These are phyloP conservation scores for Acacia melanoxylon DNA, from an alignment of 306 rosid species.

Conservation along the genomic window DNA sequence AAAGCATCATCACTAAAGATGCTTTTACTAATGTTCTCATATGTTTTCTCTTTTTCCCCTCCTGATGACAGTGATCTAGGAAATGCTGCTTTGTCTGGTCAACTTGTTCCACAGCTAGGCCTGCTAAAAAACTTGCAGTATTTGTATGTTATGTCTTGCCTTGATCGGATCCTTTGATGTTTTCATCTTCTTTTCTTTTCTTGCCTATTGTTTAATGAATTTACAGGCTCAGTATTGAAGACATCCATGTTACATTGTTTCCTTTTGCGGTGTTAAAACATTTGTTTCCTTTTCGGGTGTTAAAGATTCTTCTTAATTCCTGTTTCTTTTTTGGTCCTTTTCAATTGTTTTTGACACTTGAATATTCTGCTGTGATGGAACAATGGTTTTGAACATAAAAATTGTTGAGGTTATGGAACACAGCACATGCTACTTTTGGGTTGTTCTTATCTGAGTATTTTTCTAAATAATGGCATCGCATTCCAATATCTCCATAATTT, in stretches of 20 bases:
- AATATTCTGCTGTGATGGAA: not conserved
- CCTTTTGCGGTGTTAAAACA: not conserved
- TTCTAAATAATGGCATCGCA: not conserved
- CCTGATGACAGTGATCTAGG: conserved; percentile 80
- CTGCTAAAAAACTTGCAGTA: conserved; percentile 95
- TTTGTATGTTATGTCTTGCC: conserved; percentile 60
- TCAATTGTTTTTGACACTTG: not conserved
- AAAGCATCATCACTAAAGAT: conserved; percentile 16
- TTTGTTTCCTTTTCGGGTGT: not conserved
- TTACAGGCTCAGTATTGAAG: not conserved
- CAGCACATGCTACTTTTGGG: not conserved
- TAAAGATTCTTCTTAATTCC: not conserved
- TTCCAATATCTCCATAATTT: not conserved
- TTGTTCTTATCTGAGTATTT: not conserved
- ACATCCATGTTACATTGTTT: not conserved
- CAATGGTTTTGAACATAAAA: not conserved
- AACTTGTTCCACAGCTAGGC: conserved; percentile 95
- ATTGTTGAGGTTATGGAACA: not conserved
- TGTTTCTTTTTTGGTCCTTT: not conserved
- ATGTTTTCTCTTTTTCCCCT: conserved; percentile 23
- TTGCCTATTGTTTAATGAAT: conserved; percentile 8
- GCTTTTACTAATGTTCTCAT: conserved; percentile 28
- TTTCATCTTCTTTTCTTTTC: conserved; percentile 6
- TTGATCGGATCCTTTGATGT: conserved; percentile 23
- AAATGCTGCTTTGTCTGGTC: conserved; percentile 94